Conservation (phyloP, 352 stramenopile genomes). For the Globisporangium nagaii region DNA sequence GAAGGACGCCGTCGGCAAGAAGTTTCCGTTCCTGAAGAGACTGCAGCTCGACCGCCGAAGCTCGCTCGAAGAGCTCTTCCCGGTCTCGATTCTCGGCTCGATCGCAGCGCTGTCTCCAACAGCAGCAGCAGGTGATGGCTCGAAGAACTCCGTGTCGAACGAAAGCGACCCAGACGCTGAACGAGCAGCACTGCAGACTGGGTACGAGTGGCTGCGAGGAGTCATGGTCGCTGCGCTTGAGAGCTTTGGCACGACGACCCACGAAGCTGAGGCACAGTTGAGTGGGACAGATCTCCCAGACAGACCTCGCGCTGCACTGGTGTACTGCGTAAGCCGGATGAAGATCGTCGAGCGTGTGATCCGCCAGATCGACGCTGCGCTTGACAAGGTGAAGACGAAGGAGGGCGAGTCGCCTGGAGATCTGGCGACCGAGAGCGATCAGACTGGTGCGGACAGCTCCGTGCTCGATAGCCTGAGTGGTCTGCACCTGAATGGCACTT, state of each 20-base stretch:
- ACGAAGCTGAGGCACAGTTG: conserved; percentile 24
- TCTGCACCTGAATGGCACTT: neutral
- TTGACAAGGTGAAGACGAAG: conserved; percentile 2
- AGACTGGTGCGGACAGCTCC: neutral
- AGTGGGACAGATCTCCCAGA: conserved; percentile 11
- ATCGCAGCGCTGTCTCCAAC: neutral
- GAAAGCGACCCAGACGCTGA: conserved; percentile 1
- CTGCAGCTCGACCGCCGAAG: conserved; percentile 44
- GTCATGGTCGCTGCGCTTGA: conserved; percentile 11
- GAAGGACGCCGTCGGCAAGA: conserved; percentile 24
- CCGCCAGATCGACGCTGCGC: conserved; percentile 30
- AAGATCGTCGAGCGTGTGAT: conserved; percentile 32
- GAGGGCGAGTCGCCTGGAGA: neutral
- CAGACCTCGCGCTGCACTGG: conserved; percentile 31
- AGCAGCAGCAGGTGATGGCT: neutral
- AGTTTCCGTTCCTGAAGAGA: conserved; percentile 41
- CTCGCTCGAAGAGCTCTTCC: conserved; percentile 47
- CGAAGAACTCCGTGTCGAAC: neutral
- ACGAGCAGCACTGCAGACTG: neutral
- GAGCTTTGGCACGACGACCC: conserved; percentile 14
- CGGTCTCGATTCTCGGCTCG: conserved; percentile 3
- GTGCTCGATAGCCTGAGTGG: neutral
- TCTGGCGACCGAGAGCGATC: neutral
- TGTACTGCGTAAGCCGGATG: conserved; percentile 41
- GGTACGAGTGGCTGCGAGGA: conserved; percentile 11